Evolutionary conservation across 2,329 filamentous ascomycete species (phyloP).

Genomic region (Pseudogymnoascus sp.): DNA sequence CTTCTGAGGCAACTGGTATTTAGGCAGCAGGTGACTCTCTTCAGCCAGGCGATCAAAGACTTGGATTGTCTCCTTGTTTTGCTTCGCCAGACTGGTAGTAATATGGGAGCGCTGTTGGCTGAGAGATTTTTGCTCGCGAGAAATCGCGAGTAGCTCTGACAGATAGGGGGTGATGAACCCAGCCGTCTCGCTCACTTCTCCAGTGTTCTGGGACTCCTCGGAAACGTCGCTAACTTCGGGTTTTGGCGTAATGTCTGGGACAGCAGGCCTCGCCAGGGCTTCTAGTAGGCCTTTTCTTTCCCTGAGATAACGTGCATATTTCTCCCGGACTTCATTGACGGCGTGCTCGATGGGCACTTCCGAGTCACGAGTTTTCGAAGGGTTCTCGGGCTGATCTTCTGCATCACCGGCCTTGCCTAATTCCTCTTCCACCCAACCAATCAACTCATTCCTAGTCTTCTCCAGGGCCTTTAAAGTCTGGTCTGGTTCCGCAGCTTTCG

Average conservation of each 20-base stretch:
- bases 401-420: conserved; percentile 40
- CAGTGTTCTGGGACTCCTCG: not conserved
- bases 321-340: conserved; percentile 2
- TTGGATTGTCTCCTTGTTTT: conserved; percentile 43
- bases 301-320: conserved; percentile 6
- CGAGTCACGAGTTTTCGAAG: not conserved
- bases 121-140: conserved; percentile 47
- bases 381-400: conserved; percentile 18
- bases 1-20: conserved; percentile 38
- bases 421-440: conserved; percentile 58
- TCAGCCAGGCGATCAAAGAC: conserved; percentile 47
- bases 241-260: conserved; percentile 12
- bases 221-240: not conserved
- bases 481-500: conserved; percentile 12
- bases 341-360: conserved; percentile 4
- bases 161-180: conserved; percentile 51
- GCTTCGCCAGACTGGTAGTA: conserved; percentile 40
- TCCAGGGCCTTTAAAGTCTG: conserved; percentile 41
- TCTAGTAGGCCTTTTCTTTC: not conserved
- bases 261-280: conserved; percentile 14
- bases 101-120: conserved; percentile 53
- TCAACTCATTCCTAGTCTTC: conserved; percentile 50
- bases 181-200: conserved; percentile 21
- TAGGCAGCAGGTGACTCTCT: conserved; percentile 53
- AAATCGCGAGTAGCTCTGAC: conserved; percentile 42